Conservation (phyloP, 2,329 filamentous ascomycete species). For the Venturiaceae sp. region DNA sequence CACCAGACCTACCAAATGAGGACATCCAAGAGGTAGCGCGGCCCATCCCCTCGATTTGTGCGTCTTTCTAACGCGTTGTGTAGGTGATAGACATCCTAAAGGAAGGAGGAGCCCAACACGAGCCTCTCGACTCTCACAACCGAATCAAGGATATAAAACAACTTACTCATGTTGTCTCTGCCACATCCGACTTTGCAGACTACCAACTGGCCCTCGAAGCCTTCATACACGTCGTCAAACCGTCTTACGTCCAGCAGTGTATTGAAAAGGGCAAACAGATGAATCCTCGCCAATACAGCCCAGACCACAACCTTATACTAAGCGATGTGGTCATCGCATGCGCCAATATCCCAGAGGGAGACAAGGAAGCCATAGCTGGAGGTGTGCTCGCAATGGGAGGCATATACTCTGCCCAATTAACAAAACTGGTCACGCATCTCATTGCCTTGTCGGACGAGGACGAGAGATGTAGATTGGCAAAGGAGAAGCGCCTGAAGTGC, state of each 20-base stretch:
- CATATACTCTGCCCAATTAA: slow-evolving; percentile 61
- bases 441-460: slow-evolving; percentile 72
- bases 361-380: slow-evolving; percentile 87
- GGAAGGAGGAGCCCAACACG: slow-evolving; percentile 38
- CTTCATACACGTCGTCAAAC: slow-evolving; percentile 77
- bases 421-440: slow-evolving; percentile 74
- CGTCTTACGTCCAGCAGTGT: slow-evolving; percentile 68
- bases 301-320: slow-evolving; percentile 85
- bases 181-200: slow-evolving; percentile 84
- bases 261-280: slow-evolving; percentile 58
- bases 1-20: slow-evolving; percentile 21
- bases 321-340: slow-evolving; percentile 74
- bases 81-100: slow-evolving; percentile 38
- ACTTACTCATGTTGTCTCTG: slow-evolving; percentile 59
- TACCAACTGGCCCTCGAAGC: slow-evolving; percentile 64
- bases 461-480: slow-evolving; percentile 55
- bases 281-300: slow-evolving; percentile 76
- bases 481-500: slow-evolving; percentile 56
- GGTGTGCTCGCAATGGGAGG: slow-evolving; percentile 86
- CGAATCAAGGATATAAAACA: slow-evolving; percentile 19
- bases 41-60: background rate
- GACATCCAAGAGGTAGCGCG: slow-evolving; percentile 14
- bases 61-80: background rate
- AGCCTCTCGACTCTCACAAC: slow-evolving; percentile 28
- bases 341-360: slow-evolving; percentile 72